A percentile compares a stretch with the other conserved stretches of the same genome.
Conservation (phyloP, 2,329 filamentous ascomycete genomes). For the Venturia pyrina region DNA sequence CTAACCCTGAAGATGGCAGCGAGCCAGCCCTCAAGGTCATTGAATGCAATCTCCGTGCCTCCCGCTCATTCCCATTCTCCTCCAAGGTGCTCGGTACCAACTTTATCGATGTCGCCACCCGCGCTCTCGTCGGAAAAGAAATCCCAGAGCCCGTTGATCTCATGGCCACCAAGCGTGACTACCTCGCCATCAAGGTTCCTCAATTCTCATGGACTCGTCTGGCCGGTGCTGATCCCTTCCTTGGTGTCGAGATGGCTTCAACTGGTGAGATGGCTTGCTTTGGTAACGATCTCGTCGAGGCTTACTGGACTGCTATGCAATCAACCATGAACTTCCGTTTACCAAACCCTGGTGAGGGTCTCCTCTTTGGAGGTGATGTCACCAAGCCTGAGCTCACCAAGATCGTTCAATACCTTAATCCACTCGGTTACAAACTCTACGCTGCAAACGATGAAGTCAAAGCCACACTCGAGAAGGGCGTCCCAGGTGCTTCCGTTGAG, state of each 20-base stretch:
- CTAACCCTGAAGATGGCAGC: constrained; percentile 62
- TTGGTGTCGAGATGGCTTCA: constrained; percentile 94
- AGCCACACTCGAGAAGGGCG: constrained; percentile 60
- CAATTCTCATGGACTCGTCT: constrained; percentile 99
- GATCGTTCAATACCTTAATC: constrained; percentile 77
- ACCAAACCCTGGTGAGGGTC: constrained; percentile 86
- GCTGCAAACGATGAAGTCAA: constrained; percentile 77
- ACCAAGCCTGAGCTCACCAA: constrained; percentile 59
- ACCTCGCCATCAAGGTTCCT: constrained; percentile 92
- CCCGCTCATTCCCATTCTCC: constrained; percentile 95
- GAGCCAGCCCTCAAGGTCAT: constrained; percentile 84
- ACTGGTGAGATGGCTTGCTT: constrained; percentile 99
- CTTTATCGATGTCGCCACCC: constrained; percentile 93
- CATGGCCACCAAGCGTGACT: constrained; percentile 83
- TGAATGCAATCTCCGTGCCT: constrained; percentile 95
- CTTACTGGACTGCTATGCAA: constrained; percentile 94
- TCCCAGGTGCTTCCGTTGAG: constrained; percentile 51
- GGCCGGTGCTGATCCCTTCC: constrained; percentile 91
- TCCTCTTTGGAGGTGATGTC: constrained; percentile 83
- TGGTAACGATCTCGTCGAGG: constrained; percentile 88
- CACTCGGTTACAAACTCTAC: constrained; percentile 89
- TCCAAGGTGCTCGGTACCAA: constrained; percentile 94
- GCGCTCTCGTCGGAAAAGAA: constrained; percentile 75
- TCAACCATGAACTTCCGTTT: constrained; percentile 99
- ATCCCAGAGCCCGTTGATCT: constrained; percentile 79